Conservation (phyloP, 306 rosid genomes). For the Dryas drummondii region DNA sequence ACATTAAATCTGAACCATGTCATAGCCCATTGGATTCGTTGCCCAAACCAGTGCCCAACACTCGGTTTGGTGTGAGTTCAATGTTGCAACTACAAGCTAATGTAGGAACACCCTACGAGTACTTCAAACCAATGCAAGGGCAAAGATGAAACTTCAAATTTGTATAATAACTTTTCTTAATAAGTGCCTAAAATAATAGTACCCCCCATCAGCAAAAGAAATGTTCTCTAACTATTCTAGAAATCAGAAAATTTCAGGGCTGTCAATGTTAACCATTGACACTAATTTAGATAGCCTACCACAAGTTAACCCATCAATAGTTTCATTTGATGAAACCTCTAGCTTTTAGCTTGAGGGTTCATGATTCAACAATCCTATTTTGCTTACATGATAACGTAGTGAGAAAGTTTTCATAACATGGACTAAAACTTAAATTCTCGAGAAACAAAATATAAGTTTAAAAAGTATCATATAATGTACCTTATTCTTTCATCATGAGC, state of each 20-base stretch:
- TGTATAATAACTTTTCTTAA: background rate
- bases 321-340: background rate
- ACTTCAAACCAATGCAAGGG: background rate
- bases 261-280: background rate
- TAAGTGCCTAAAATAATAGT: background rate
- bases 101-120: background rate
- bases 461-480: constrained; percentile 26
- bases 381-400: too few relatives aligned
- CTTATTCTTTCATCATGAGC: constrained; percentile 37
- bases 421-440: background rate
- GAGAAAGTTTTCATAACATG: background rate
- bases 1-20: background rate
- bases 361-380: background rate
- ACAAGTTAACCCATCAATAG: background rate
- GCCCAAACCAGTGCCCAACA: background rate
- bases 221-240: background rate
- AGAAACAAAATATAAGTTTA: background rate
- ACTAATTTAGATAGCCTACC: background rate
- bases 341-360: background rate
- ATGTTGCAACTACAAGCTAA: background rate
- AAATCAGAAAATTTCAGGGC: background rate
- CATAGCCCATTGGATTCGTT: background rate
- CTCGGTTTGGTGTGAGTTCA: background rate
- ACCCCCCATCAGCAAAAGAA: background rate
- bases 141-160: background rate